Evolutionary conservation across 106 monocot species (phyloP).

Genomic region (Dioscorea dumetorum): DNA sequence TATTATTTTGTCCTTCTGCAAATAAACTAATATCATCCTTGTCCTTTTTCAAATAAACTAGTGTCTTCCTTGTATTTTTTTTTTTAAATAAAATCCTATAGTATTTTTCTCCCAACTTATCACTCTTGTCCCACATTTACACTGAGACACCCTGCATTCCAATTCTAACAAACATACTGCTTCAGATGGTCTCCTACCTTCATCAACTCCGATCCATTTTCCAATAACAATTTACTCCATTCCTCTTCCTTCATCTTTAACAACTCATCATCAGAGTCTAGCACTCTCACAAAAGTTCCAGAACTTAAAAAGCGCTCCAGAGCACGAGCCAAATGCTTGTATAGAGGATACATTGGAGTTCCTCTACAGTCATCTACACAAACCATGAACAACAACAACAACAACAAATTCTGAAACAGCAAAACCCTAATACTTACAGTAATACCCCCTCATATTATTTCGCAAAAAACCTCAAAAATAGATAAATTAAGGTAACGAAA

Average conservation of each 20-base stretch:
- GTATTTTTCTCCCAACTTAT: too few species aligned
- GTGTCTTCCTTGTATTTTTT: too few species aligned
- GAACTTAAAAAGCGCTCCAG: constrained; percentile 29
- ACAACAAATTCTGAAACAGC: too few species aligned
- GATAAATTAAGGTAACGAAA: neutral
- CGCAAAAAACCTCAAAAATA: neutral
- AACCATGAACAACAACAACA: neutral
- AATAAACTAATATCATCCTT: too few species aligned
- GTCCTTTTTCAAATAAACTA: too few species aligned
- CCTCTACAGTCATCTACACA: constrained; percentile 8
- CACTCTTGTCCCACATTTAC: too few species aligned
- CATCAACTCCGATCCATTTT: constrained; percentile 37
- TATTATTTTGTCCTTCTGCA: too few species aligned
- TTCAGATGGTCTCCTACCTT: constrained; percentile 23
- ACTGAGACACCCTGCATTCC: too few species aligned
- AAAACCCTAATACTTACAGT: too few species aligned
- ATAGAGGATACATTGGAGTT: constrained; percentile 56
- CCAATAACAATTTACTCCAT: constrained; percentile 40
- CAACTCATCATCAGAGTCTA: constrained; percentile 13
- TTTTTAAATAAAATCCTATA: too few species aligned
- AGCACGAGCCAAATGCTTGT: constrained; percentile 49
- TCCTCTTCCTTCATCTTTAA: constrained; percentile 22
- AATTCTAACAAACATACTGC: too few species aligned
- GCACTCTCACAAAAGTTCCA: constrained; percentile 14
- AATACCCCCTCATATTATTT: neutral